Evolutionary conservation across 345 rosid species (phyloP).

Genomic region (Syzygium jambos): DNA sequence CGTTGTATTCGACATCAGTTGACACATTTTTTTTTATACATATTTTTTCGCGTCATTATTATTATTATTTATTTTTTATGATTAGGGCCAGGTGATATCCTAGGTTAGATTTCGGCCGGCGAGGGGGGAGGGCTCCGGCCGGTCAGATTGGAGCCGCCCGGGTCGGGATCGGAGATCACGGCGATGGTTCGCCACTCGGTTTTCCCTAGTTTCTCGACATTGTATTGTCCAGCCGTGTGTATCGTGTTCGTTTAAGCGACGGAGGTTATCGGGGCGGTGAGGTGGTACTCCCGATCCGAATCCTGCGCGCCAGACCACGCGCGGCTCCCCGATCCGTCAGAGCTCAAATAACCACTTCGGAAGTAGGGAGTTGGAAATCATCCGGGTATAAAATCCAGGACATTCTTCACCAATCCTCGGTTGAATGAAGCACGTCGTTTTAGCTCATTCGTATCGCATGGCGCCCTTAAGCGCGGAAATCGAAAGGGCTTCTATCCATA

Average conservation of each 20-base stretch:
- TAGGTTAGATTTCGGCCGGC: neutral
- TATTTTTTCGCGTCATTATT: neutral
- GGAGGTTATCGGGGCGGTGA: neutral
- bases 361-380: accelerated
- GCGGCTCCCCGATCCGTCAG: accelerated
- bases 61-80: neutral
- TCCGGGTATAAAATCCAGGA: neutral
- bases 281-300: neutral
- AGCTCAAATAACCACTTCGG: accelerated
- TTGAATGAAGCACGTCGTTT: neutral
- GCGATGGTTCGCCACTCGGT: neutral
- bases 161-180: no score
- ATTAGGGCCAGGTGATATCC: neutral
- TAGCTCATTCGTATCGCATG: accelerated
- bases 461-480: accelerated
- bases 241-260: neutral
- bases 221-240: accelerated
- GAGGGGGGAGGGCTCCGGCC: neutral
- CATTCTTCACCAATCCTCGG: neutral
- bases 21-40: accelerated
- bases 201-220: neutral
- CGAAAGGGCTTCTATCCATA: neutral
- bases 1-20: neutral
- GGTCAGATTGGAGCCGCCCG: neutral
- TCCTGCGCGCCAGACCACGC: accelerated